phyloP scores from a whole-genome alignment of 1,284 basidiomycete species.

The Rugosomyces carneus region DNA sequence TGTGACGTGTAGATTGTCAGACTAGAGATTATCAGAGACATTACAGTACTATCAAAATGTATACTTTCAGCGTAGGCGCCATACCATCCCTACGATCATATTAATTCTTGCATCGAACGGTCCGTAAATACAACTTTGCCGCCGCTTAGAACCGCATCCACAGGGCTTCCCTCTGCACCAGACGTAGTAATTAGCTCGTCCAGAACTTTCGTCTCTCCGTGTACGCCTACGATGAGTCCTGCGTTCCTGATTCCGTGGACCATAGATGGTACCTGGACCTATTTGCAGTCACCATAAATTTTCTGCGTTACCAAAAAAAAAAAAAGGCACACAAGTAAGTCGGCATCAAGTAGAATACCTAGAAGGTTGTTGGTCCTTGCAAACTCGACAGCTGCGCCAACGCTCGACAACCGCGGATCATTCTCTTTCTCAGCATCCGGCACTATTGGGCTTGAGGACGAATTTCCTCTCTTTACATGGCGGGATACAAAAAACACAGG shows the following conservation, averaged over 20 bases:
- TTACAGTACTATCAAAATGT: slow-evolving; percentile 9
- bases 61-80: slow-evolving; percentile 3
- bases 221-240: slow-evolving; percentile 81
- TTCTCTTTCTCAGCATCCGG: slow-evolving; percentile 40
- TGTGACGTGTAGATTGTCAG: slow-evolving; percentile 10
- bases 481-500: slow-evolving; percentile 93
- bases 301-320: slow-evolving; percentile 3
- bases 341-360: slow-evolving; percentile 89
- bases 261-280: slow-evolving; percentile 76
- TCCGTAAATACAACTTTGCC: slow-evolving; percentile 63
- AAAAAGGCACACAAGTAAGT: slow-evolving; percentile 58
- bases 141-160: slow-evolving; percentile 62
- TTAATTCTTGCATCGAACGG: slow-evolving; percentile 43
- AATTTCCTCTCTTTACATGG: slow-evolving; percentile 61
- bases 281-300: slow-evolving; percentile 9
- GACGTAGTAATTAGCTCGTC: slow-evolving; percentile 34
- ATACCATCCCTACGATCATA: slow-evolving; percentile 22
- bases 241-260: slow-evolving; percentile 83
- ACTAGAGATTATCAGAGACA: slow-evolving; percentile 8
- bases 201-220: slow-evolving; percentile 51
- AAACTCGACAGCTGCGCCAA: slow-evolving; percentile 91
- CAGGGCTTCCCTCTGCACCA: slow-evolving; percentile 41
- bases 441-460: slow-evolving; percentile 34
- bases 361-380: slow-evolving; percentile 91
- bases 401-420: slow-evolving; percentile 60